A percentile compares a stretch with the other conserved stretches of the same genome.
phyloP scores from a whole-genome alignment of 495 filamentous ascomycete species.

The Xylaria grammica region DNA sequence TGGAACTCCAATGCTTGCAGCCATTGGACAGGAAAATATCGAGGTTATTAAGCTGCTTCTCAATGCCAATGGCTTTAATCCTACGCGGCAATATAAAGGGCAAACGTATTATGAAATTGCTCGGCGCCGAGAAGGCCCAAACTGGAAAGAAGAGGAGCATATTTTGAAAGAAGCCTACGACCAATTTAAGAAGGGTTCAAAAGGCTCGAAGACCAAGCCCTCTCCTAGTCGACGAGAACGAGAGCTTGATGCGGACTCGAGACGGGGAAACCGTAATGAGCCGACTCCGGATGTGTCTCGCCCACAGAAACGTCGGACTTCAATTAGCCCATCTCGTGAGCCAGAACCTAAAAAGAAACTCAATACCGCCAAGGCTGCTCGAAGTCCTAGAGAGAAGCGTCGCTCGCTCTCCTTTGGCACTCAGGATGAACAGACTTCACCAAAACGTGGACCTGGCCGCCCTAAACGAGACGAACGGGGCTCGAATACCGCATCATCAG shows the following conservation, averaged over 20 bases:
- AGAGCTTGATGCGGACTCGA: slow-evolving; percentile 60
- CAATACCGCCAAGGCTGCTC: slow-evolving; percentile 37
- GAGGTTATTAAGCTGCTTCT: slow-evolving; percentile 81
- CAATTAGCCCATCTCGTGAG: slow-evolving; percentile 53
- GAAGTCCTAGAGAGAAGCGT: slow-evolving; percentile 50
- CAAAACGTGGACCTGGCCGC: slow-evolving; percentile 53
- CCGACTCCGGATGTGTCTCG: slow-evolving; percentile 44
- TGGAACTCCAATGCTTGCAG: slow-evolving; percentile 90
- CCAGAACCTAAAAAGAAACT: slow-evolving; percentile 44
- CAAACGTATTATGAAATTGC: slow-evolving; percentile 86
- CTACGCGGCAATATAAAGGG: slow-evolving; percentile 71
- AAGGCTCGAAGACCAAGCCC: slow-evolving; percentile 48
- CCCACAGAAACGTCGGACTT: slow-evolving; percentile 51
- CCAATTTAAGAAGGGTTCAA: slow-evolving; percentile 57
- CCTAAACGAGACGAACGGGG: slow-evolving; percentile 56
- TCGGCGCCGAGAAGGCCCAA: slow-evolving; percentile 76
- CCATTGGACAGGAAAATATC: slow-evolving; percentile 88
- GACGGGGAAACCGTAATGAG: slow-evolving; percentile 54
- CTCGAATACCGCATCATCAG: slow-evolving; percentile 51
- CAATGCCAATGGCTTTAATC: slow-evolving; percentile 77
- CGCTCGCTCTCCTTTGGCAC: slow-evolving; percentile 45
- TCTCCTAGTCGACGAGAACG: slow-evolving; percentile 62
- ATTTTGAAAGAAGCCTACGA: slow-evolving; percentile 82
- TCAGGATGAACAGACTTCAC: slow-evolving; percentile 47
- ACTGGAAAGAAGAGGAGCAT: slow-evolving; percentile 89